Percentiles rank a stretch among this genome's conserved stretches.
Evolutionary conservation across 257 asterid species (phyloP).

Genomic region (Oldenlandia corymbosa): DNA sequence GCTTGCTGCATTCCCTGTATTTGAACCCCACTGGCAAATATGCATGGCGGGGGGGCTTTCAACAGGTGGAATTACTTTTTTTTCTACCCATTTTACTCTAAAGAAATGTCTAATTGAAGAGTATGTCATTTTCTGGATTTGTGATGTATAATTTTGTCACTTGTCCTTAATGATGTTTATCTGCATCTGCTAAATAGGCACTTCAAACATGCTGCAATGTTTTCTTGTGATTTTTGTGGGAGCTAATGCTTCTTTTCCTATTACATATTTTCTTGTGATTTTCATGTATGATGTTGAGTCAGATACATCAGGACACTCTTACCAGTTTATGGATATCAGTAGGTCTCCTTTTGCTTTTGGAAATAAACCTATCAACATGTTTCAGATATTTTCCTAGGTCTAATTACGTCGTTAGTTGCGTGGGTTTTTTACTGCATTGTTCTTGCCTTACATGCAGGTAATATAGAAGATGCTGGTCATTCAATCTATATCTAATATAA

Average conservation of each 20-base stretch:
- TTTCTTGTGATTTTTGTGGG: not conserved
- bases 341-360: not conserved
- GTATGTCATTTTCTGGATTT: not conserved
- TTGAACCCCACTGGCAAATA: slow-evolving; percentile 99
- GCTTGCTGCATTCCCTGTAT: slow-evolving; percentile 98
- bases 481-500: not conserved
- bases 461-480: too few species aligned
- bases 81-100: not conserved
- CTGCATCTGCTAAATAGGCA: not conserved
- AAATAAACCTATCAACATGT: not conserved
- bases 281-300: too few species aligned
- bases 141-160: not conserved
- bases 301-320: not conserved
- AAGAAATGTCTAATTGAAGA: not conserved
- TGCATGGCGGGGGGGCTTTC: slow-evolving; percentile 99
- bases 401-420: not conserved
- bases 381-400: not conserved
- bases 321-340: not conserved
- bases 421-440: not conserved
- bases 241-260: not conserved
- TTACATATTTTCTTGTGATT: too few species aligned
- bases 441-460: not conserved
- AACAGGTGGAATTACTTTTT: slow-evolving; percentile 47
- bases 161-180: not conserved
- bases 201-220: not conserved